Percentiles rank a stretch among this genome's conserved stretches.
These are phyloP conservation scores for Nicotiana otophora DNA, from an alignment of 257 asterid genomes.

Conservation along the genomic window DNA sequence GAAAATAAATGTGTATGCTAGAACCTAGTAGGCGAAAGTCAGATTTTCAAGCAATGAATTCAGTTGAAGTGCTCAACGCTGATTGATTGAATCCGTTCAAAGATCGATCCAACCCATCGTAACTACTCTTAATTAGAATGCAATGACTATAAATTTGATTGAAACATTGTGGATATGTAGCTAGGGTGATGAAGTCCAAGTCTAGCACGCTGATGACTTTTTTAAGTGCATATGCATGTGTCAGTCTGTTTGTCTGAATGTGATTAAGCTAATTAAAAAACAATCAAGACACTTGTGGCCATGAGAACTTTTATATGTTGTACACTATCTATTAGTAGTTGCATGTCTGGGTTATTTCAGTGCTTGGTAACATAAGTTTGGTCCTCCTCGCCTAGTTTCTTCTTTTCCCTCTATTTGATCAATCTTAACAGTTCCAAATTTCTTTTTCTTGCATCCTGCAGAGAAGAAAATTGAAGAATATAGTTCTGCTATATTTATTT, in stretches of 20 bases:
- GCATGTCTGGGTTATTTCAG: not conserved
- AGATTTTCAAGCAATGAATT: not conserved
- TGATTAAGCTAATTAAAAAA: not conserved
- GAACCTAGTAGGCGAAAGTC: slow-evolving; percentile 3
- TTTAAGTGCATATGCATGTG: not conserved
- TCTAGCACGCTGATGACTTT: not conserved
- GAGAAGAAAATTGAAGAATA: not conserved
- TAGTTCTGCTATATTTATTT: not conserved
- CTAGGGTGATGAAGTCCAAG: not conserved
- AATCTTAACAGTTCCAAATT: not conserved
- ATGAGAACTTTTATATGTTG: not conserved
- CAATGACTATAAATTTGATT: not conserved
- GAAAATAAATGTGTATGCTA: not conserved
- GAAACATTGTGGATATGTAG: not conserved
- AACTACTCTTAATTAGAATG: not conserved
- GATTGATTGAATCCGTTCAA: not conserved
- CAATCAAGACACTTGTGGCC: not conserved
- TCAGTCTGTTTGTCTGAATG: not conserved
- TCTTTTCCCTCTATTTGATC: not conserved
- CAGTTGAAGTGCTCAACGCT: not conserved
- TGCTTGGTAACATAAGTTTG: not conserved
- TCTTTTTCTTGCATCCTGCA: not conserved
- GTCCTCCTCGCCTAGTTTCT: not conserved
- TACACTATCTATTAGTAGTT: not conserved
- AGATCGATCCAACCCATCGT: not conserved